These are phyloP conservation scores for Arthrobotrys musiformis DNA, from an alignment of 2,329 filamentous ascomycete species.

Conservation along the genomic window DNA sequence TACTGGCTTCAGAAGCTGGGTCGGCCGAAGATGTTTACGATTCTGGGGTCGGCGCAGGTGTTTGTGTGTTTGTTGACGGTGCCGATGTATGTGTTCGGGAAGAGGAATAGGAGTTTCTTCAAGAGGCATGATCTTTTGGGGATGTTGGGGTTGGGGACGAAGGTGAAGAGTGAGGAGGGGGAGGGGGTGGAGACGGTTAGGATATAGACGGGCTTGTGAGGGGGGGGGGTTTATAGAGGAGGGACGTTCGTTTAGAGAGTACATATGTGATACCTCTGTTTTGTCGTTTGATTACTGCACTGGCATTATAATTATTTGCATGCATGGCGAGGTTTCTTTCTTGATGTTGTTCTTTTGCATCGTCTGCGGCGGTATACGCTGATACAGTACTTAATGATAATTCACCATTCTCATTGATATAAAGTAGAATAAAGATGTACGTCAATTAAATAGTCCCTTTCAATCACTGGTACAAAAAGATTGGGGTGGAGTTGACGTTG, in stretches of 20 bases:
- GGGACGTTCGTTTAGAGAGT: constrained; percentile 11
- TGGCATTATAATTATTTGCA: not conserved
- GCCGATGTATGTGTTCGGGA: constrained; percentile 73
- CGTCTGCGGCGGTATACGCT: too few species aligned
- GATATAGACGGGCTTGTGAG: too few species aligned
- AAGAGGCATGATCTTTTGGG: constrained; percentile 77
- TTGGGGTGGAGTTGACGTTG: constrained; percentile 56
- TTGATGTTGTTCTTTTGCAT: not conserved
- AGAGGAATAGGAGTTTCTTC: constrained; percentile 79
- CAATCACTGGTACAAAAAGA: constrained; percentile 54
- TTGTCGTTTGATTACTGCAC: not conserved
- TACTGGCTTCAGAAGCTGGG: constrained; percentile 77
- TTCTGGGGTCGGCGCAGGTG: constrained; percentile 80
- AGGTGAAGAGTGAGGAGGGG: constrained; percentile 19
- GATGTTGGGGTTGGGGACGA: constrained; percentile 62
- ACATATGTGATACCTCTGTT: constrained; percentile 13
- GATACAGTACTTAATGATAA: too few species aligned
- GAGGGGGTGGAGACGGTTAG: not conserved
- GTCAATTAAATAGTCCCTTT: constrained; percentile 56
- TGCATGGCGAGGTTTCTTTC: not conserved
- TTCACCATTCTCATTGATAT: not conserved
- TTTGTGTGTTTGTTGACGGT: constrained; percentile 78
- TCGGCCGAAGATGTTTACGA: constrained; percentile 75
- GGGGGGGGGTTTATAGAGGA: constrained; percentile 14
- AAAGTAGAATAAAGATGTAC: constrained; percentile 23